Evolutionary conservation across 306 rosid species (phyloP).

Genomic region (Acmispon strigosus): DNA sequence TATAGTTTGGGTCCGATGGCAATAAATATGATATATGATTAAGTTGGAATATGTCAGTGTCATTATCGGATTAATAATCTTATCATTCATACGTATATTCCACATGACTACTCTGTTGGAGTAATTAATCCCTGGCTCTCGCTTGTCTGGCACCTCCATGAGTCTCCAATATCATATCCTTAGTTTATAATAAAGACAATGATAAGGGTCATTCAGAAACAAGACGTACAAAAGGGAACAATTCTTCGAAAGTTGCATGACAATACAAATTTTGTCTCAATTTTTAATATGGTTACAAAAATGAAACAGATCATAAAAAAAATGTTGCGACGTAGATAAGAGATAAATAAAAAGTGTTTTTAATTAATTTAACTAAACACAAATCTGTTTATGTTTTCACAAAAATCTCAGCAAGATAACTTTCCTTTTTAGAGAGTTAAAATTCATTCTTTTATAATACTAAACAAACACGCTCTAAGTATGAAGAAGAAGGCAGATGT

Average conservation of each 20-base stretch:
- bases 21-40: background rate
- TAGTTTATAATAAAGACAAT: constrained; percentile 3
- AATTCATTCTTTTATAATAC: too few species aligned
- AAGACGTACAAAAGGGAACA: background rate
- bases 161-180: background rate
- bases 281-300: too few species aligned
- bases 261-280: constrained; percentile 9
- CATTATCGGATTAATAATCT: constrained; percentile 11
- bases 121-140: background rate
- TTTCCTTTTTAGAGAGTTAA: too few species aligned
- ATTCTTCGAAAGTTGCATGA: background rate
- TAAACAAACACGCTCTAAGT: too few species aligned
- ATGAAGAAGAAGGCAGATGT: too few species aligned
- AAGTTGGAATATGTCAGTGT: constrained; percentile 8
- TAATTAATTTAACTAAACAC: too few species aligned
- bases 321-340: too few species aligned
- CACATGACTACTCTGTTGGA: constrained; percentile 1
- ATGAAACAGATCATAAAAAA: too few species aligned
- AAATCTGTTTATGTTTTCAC: too few species aligned
- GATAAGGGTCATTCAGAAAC: constrained; percentile 6
- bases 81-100: constrained; percentile 23
- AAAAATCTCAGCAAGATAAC: too few species aligned
- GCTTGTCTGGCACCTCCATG: background rate
- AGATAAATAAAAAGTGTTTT: too few species aligned
- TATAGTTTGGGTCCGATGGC: background rate